phyloP scores from a whole-genome alignment of 208 protist species.

The Crithidia acanthocephali region DNA sequence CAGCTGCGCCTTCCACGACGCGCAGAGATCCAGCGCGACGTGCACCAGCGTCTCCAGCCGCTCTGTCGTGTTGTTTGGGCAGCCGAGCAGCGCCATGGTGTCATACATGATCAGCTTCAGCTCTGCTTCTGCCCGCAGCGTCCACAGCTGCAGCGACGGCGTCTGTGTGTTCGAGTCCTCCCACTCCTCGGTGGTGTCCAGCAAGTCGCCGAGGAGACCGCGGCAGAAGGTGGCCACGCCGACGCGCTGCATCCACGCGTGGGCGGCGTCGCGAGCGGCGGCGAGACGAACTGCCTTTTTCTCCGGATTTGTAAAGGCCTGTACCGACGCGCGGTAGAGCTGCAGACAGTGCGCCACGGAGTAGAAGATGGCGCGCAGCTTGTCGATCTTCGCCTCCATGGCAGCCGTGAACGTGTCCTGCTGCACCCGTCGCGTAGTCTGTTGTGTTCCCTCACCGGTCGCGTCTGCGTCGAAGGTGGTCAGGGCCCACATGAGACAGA shows the following conservation, averaged over 20 bases:
- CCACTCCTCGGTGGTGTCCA: conserved; percentile 29
- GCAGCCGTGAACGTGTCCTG: background rate
- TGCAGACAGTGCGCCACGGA: conserved; percentile 49
- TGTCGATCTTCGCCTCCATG: conserved; percentile 28
- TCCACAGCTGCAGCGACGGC: conserved; percentile 13
- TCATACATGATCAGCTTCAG: conserved; percentile 43
- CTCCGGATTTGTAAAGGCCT: conserved; percentile 20
- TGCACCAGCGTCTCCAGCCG: conserved; percentile 31
- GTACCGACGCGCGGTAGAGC: conserved; percentile 31
- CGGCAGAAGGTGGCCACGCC: conserved; percentile 28
- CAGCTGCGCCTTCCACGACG: background rate
- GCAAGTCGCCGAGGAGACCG: conserved; percentile 43
- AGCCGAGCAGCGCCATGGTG: conserved; percentile 20
- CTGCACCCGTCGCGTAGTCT: background rate
- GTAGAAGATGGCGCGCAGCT: conserved; percentile 35
- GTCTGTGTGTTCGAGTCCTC: conserved; percentile 16
- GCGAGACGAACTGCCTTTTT: conserved; percentile 29
- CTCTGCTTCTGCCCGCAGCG: conserved; percentile 36
- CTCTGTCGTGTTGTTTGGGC: conserved; percentile 10
- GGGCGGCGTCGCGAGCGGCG: background rate
- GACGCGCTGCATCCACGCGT: conserved; percentile 32
- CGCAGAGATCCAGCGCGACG: conserved; percentile 34
- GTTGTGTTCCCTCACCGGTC: background rate
- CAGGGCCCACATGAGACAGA: conserved; percentile 62
- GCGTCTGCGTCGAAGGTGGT: background rate